These are phyloP conservation scores for Globisporangium iwayamae DNA, from an alignment of 352 stramenopile species.

Conservation along the genomic window DNA sequence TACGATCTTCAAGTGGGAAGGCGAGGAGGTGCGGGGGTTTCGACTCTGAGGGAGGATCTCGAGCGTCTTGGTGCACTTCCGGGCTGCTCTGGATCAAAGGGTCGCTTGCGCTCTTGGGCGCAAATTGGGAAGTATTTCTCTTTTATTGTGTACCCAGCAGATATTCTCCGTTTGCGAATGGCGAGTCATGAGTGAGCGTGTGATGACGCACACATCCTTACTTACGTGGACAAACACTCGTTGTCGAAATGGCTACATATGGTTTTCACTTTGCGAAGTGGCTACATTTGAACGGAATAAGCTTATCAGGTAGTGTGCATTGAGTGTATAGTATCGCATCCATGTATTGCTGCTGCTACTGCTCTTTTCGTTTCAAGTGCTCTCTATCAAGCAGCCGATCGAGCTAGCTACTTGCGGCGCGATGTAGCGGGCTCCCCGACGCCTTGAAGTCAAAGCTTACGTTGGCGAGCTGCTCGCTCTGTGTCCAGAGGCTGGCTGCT, in stretches of 20 bases:
- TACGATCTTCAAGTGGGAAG: too few species aligned
- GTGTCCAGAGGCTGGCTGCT: constrained; percentile 14
- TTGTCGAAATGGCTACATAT: neutral
- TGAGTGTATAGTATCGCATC: too few species aligned
- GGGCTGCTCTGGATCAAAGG: too few species aligned
- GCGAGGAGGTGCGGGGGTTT: too few species aligned
- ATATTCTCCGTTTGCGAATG: too few species aligned
- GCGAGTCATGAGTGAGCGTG: too few species aligned
- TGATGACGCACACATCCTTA: neutral
- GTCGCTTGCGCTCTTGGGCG: too few species aligned
- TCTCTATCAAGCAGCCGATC: neutral
- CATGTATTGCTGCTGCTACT: too few species aligned
- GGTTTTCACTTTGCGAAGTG: neutral
- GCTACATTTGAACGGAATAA: neutral
- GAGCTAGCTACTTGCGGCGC: constrained; percentile 8
- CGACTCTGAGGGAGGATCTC: too few species aligned
- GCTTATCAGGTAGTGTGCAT: too few species aligned
- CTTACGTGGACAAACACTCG: neutral
- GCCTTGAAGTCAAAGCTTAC: constrained; percentile 12
- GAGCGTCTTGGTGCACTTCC: too few species aligned
- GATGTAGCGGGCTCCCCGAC: neutral
- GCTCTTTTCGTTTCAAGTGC: neutral
- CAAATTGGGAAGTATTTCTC: too few species aligned
- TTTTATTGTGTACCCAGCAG: neutral
- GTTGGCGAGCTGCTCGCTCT: constrained; percentile 18